Conservation (phyloP, 2,329 filamentous ascomycete genomes). For the Didymella exigua region DNA sequence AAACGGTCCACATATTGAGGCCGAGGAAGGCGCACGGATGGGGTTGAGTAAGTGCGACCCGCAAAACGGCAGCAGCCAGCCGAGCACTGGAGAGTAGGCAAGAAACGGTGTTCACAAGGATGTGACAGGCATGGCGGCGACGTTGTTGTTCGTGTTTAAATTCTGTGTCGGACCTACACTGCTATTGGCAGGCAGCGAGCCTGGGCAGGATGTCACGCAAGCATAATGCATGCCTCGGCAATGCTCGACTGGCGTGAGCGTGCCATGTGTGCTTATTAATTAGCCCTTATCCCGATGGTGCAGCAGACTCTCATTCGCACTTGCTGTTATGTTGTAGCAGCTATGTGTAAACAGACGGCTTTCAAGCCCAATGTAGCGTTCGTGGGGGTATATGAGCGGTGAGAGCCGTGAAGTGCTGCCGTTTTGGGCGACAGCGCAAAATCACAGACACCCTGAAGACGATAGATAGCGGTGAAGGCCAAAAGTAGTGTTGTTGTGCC, state of each 20-base stretch:
- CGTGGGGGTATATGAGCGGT: background rate
- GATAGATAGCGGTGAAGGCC: background rate
- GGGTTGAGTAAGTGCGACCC: background rate
- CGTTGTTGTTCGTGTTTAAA: background rate
- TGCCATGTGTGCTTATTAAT: background rate
- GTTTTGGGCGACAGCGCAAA: background rate
- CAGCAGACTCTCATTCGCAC: background rate
- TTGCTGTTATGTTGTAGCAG: background rate
- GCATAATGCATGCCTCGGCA: background rate
- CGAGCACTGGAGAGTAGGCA: background rate
- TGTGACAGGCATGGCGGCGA: background rate
- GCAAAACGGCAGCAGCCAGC: background rate
- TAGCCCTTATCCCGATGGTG: too few relatives aligned
- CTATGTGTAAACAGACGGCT: background rate
- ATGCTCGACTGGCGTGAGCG: background rate
- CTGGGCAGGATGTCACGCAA: background rate
- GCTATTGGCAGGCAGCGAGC: background rate
- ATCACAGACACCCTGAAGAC: background rate
- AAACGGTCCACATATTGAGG: conserved; percentile 6
- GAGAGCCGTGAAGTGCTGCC: background rate
- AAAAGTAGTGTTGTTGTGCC: background rate
- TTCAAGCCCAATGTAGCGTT: background rate
- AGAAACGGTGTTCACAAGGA: background rate
- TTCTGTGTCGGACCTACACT: background rate
- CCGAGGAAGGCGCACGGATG: conserved; percentile 8